These are phyloP conservation scores for Amoeboaphelidium occidentale DNA, from an alignment of 371 early-diverging fungal genomes.

Conservation along the genomic window DNA sequence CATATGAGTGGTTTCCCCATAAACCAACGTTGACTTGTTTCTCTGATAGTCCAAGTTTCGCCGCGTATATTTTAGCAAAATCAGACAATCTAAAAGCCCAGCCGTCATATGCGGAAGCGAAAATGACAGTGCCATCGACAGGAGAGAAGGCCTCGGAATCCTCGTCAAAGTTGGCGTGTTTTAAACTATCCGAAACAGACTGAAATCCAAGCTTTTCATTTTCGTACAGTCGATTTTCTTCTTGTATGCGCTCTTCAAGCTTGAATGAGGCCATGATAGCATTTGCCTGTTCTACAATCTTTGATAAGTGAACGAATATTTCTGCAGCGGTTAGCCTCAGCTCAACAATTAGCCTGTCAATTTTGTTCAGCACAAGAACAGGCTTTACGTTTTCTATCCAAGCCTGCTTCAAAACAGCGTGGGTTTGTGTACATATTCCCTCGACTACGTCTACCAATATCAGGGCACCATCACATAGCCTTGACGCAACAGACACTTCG, in stretches of 20 bases:
- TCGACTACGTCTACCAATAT: constrained; percentile 95
- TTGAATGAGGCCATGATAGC: constrained; percentile 77
- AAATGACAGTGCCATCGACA: constrained; percentile 80
- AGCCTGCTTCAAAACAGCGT: constrained; percentile 81
- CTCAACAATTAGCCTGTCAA: constrained; percentile 88
- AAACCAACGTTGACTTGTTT: constrained; percentile 36
- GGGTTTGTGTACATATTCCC: constrained; percentile 97
- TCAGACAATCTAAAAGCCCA: constrained; percentile 91
- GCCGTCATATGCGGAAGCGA: constrained; percentile 83
- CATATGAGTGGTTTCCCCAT: constrained; percentile 93
- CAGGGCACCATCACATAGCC: constrained; percentile 88
- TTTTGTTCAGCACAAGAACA: constrained; percentile 93
- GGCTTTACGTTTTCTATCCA: constrained; percentile 69
- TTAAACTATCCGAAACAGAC: neutral
- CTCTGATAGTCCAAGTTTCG: constrained; percentile 68
- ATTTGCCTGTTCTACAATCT: constrained; percentile 83
- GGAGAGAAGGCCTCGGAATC: constrained; percentile 74
- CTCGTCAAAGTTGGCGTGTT: neutral
- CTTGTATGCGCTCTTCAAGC: constrained; percentile 58
- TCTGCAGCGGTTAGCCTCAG: constrained; percentile 70
- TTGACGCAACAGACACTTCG: constrained; percentile 85
- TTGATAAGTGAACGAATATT: constrained; percentile 65
- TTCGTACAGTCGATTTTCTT: constrained; percentile 16
- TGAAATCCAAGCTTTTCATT: neutral
- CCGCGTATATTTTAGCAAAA: constrained; percentile 70